Evolutionary conservation across 1,284 basidiomycete species (phyloP), one percentile per base, ranked within the genome.

Genomic region (Boletus sp.): DNA sequence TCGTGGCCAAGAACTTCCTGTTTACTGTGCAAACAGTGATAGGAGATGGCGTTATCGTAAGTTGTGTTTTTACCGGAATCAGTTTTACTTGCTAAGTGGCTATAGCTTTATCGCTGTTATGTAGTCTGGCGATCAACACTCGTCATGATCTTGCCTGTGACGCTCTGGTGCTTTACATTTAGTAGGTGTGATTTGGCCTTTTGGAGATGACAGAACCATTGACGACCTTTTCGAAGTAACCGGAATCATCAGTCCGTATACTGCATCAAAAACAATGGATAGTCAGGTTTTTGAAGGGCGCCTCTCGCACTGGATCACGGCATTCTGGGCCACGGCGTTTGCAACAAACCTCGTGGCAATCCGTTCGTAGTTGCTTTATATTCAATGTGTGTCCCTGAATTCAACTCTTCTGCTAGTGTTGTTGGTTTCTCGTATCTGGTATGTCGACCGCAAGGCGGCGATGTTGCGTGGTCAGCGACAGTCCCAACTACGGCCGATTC

Each of bases 1-100:
- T 40, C 31, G 55, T 59, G 21, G 17, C 46, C 37, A 59, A 59
- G 46, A 58, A 40, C 27, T 28, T 16, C 21, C 13, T 59, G 38
- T 59, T 25, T 16, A 30, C 38, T 25, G 56, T 65, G 13, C 75
- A 78, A 48, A 76, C 75, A 1, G 64, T 76, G 23, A 64, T 77
- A 38, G 72, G 75, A 1, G 75, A 77, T 27, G 69, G 67, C 14
- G 71, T 76, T 4, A 62, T 78, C 17, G 75, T 76, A 35, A 63
- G 72, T 68, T 27, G 38, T 30, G 23, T n/a, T n/a, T 40, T 19
- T 44, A 21, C 8, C 10, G 3, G 13, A 14, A 11, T 10, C 19
- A n/a, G 23, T 1, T 2, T 19, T 6, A 27, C 27, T 25, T 7
- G 25, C 43, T 61, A 21, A 71, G 7, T 13, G 4, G 11, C 16